phyloP scores from a whole-genome alignment of 2,329 filamentous ascomycete species.

The Huntiella bhutanensis region DNA sequence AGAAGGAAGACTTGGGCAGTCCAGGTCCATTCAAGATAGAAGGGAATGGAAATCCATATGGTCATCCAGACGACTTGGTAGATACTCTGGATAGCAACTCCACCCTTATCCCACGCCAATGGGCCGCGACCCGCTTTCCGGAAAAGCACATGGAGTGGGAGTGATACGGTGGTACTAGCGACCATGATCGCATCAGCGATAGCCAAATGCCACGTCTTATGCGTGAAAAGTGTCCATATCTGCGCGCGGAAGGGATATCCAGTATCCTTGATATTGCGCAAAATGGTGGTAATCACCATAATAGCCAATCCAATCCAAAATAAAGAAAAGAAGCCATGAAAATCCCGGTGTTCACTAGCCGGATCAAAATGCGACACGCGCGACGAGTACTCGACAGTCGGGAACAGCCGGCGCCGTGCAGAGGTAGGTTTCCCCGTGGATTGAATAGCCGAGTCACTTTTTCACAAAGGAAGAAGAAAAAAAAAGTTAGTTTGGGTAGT shows the following conservation, averaged over 20 bases:
- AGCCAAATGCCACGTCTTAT: slow-evolving; percentile 75
- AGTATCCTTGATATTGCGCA: slow-evolving; percentile 86
- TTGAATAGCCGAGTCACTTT: too few relatives aligned
- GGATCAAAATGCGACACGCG: slow-evolving; percentile 94
- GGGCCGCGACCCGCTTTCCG: slow-evolving; percentile 28
- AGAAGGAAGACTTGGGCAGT: slow-evolving; percentile 91
- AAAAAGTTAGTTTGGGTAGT: too few relatives aligned
- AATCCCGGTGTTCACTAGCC: slow-evolving; percentile 77
- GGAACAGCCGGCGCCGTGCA: slow-evolving; percentile 60
- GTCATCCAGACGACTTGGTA: slow-evolving; percentile 64
- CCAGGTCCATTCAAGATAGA: slow-evolving; percentile 81
- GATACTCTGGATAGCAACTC: slow-evolving; percentile 66
- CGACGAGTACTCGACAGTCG: slow-evolving; percentile 76
- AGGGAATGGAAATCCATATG: slow-evolving; percentile 73
- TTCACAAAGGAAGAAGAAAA: too few relatives aligned
- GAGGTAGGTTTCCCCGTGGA: too few relatives aligned
- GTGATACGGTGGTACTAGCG: slow-evolving; percentile 45
- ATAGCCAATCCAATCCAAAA: slow-evolving; percentile 97
- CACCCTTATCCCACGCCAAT: slow-evolving; percentile 55
- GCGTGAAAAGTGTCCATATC: slow-evolving; percentile 75
- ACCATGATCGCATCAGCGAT: slow-evolving; percentile 78
- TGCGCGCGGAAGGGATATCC: slow-evolving; percentile 68
- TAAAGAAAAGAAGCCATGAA: slow-evolving; percentile 90
- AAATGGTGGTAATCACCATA: slow-evolving; percentile 87
- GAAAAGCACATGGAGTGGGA: slow-evolving; percentile 56